Conservation (phyloP, 1,284 basidiomycete species). For the Apiotrichum laibachii region DNA sequence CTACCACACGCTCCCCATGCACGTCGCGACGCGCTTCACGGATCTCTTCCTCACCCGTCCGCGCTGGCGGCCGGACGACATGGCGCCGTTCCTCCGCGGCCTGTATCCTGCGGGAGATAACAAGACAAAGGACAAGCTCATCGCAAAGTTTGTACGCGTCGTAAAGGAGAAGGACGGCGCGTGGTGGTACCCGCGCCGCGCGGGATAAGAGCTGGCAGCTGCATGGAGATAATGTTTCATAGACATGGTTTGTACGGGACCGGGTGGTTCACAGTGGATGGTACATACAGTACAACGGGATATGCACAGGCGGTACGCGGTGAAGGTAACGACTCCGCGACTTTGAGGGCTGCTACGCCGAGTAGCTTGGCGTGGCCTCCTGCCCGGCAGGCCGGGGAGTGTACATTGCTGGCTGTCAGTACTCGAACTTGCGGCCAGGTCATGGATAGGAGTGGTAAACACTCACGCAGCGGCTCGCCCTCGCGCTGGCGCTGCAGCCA, state of each 20-base stretch:
- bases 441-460: no score
- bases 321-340: no score
- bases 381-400: no score
- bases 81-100: constrained; percentile 73
- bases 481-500: constrained; percentile 25
- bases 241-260: no score
- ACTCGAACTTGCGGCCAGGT: no score
- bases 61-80: constrained; percentile 74
- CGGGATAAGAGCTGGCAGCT: constrained; percentile 17
- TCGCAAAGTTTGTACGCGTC: constrained; percentile 78
- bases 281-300: no score
- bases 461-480: constrained; percentile 43
- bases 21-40: constrained; percentile 71
- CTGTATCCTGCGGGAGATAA: constrained; percentile 64
- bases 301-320: no score
- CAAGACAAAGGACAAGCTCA: constrained; percentile 81
- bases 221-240: neutral
- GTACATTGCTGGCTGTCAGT: no score
- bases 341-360: no score
- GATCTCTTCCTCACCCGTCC: constrained; percentile 76
- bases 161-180: constrained; percentile 63
- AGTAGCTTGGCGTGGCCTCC: no score
- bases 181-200: constrained; percentile 48
- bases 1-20: constrained; percentile 65
- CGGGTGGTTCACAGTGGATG: no score